These are phyloP conservation scores for Henningerozyma blattae DNA, from an alignment of 805 yeast species.

Conservation along the genomic window DNA sequence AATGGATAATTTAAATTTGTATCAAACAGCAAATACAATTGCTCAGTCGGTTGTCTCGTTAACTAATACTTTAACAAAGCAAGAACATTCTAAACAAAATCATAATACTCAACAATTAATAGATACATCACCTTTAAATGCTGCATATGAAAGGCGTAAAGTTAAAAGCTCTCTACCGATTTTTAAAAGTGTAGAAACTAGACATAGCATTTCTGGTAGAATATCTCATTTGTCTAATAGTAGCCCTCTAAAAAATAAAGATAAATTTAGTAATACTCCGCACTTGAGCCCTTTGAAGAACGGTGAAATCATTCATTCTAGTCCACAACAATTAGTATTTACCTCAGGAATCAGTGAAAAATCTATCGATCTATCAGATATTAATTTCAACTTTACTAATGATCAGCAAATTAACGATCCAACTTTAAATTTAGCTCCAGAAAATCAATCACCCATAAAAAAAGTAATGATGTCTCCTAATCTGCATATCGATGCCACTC, in stretches of 20 bases:
- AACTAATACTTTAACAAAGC: conserved; percentile 17
- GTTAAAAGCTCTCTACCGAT: conserved; percentile 15
- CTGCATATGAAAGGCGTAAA: conserved; percentile 14
- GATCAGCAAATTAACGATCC: too few species aligned
- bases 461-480: too few species aligned
- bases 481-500: too few species aligned
- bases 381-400: neutral
- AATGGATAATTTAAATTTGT: conserved; percentile 24
- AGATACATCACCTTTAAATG: conserved; percentile 14
- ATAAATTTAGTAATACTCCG: conserved; percentile 1
- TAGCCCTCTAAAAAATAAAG: neutral
- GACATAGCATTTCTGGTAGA: too few species aligned
- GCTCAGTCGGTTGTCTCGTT: conserved; percentile 25
- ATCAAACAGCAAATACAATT: conserved; percentile 24
- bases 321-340: conserved; percentile 12
- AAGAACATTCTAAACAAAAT: conserved; percentile 3
- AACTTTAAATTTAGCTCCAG: too few species aligned
- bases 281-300: neutral
- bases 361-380: neutral
- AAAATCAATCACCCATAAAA: too few species aligned
- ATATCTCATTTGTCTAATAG: neutral
- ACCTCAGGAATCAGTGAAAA: neutral
- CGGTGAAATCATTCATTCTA: too few species aligned
- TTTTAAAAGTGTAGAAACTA: conserved; percentile 2
- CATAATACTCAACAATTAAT: neutral